Conservation (phyloP, 306 rosid genomes). For the Dalbergia cochinchinensis region DNA sequence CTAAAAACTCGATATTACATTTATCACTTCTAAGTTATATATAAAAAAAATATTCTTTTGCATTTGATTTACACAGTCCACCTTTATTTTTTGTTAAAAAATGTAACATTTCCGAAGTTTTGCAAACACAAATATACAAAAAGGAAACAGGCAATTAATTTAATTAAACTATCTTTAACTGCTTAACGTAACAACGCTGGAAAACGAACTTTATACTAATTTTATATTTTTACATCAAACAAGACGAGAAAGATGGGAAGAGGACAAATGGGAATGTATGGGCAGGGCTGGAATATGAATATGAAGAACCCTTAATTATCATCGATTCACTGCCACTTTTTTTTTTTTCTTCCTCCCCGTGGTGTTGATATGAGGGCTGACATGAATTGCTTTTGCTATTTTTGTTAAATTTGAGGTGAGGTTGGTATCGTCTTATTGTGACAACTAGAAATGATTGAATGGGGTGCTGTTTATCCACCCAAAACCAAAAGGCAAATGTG, state of each 20-base stretch:
- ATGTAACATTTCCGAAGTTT: no score
- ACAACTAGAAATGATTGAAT: slow-evolving; percentile 15
- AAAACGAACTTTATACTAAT: not conserved
- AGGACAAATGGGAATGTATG: not conserved
- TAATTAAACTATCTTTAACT: not conserved
- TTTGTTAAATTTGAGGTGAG: slow-evolving; percentile 15
- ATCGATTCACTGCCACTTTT: not conserved
- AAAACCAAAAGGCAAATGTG: no score
- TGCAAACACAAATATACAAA: not conserved
- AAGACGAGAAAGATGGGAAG: not conserved
- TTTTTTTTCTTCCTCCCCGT: no score
- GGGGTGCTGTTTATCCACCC: no score
- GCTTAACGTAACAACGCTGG: not conserved
- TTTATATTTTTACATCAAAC: not conserved
- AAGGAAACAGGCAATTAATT: not conserved
- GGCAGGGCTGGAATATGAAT: no score
- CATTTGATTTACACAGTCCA: no score
- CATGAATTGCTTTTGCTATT: not conserved
- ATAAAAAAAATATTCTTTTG: no score
- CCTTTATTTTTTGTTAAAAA: no score
- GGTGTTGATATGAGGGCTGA: no score
- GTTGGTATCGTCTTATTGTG: slow-evolving; percentile 16
- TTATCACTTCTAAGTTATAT: no score
- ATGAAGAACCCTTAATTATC: slow-evolving; percentile 23
- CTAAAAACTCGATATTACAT: no score